Evolutionary conservation across 371 early-diverging fungal species (phyloP), one percentile per base, ranked within the genome.

Genomic region (Mortierella polycephala): DNA sequence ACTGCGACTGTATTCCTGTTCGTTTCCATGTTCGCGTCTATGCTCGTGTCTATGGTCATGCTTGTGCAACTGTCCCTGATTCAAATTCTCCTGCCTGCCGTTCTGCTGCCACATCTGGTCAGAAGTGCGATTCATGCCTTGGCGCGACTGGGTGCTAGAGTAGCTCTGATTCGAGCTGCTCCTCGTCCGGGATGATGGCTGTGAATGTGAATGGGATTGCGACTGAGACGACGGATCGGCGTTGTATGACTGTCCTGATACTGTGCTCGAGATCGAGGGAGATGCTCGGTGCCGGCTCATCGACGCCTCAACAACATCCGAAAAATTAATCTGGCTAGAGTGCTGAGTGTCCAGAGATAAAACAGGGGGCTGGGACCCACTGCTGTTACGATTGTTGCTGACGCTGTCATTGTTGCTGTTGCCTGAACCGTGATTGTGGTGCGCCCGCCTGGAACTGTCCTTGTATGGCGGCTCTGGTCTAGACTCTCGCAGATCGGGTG

Each of bases 401-500:
- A 16, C 7, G 41, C 45, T 20, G 54, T 44, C 53, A 53, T 52
- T 64, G 56, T 45, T 45, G 30, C 16, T 39, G 51, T 1, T 47
- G 60, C n/a, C n/a, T n/a, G n/a, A n/a, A n/a, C 8, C 16, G 6
- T 47, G 40, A 14, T 41, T 60, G 41, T 44, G 20, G 23, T 53
- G 51, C 7, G 13, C 23, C 5, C 65, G 60, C 49, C 65, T 53
- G 16, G 66, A 42, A 18, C 18, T 52, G 39, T 74, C 75, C 58
- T 74, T 74, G 16, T 62, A 59, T 21, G 69, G 75, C 1, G 69
- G 75, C n/a, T 69, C 69, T 14, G 75, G 75, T 44, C 60, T 57
- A 14, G 54, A 7, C 6, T 72, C 73, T 47, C 40, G 44, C 3
- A 37, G n/a, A 20, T 71, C 57, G 13, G 53, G 37, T 1, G n/a